Evolutionary conservation across 495 filamentous ascomycete species (phyloP).

Genomic region (Xylaria scruposa): DNA sequence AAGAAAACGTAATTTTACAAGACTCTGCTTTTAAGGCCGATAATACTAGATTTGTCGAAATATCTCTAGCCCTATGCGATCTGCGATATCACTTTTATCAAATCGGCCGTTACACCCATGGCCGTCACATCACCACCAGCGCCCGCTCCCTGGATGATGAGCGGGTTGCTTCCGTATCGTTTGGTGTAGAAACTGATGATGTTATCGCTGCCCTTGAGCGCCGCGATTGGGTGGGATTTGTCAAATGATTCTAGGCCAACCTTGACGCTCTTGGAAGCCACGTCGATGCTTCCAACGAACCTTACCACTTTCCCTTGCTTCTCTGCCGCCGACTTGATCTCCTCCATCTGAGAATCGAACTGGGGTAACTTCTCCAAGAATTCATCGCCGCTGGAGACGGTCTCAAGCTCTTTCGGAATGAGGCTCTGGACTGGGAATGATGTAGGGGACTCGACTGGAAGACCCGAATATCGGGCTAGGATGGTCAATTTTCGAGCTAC

Average conservation of each 20-base stretch:
- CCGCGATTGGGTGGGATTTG: slow-evolving; percentile 83
- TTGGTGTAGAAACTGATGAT: slow-evolving; percentile 98
- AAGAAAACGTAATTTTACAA: slow-evolving; percentile 17
- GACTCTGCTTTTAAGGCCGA: slow-evolving; percentile 27
- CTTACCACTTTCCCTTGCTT: slow-evolving; percentile 88
- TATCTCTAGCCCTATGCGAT: slow-evolving; percentile 35
- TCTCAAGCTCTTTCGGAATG: slow-evolving; percentile 83
- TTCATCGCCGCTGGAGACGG: slow-evolving; percentile 73
- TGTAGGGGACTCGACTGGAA: slow-evolving; percentile 77
- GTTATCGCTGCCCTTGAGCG: slow-evolving; percentile 95
- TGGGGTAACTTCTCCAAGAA: slow-evolving; percentile 78
- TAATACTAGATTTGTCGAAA: slow-evolving; percentile 7
- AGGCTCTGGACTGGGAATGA: slow-evolving; percentile 90
- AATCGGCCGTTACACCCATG: slow-evolving; percentile 90
- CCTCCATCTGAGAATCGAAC: slow-evolving; percentile 85
- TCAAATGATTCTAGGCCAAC: slow-evolving; percentile 90
- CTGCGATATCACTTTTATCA: slow-evolving; percentile 78
- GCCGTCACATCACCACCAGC: slow-evolving; percentile 95
- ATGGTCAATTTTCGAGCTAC: slow-evolving; percentile 98
- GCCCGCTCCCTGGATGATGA: slow-evolving; percentile 94
- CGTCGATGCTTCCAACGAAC: slow-evolving; percentile 92
- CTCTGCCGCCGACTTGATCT: slow-evolving; percentile 76
- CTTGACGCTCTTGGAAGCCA: slow-evolving; percentile 74
- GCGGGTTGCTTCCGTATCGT: slow-evolving; percentile 84
- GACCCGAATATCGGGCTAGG: slow-evolving; percentile 79